Conservation (phyloP, 257 asterid genomes). For the Rehmannia glutinosa region DNA sequence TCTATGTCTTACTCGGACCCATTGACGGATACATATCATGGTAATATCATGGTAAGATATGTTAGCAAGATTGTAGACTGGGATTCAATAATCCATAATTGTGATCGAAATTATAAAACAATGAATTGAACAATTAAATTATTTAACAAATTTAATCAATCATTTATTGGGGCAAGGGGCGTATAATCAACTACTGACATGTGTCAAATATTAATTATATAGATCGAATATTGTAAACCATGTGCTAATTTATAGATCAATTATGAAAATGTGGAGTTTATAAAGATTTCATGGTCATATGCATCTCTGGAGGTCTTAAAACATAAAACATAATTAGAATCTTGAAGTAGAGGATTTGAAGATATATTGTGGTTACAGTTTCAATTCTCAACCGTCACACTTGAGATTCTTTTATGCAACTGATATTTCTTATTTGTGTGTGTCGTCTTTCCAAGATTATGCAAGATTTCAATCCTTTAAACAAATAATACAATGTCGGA, state of each 20-base stretch:
- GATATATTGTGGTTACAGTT: conserved; percentile 2
- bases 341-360: background rate
- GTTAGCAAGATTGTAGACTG: no score
- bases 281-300: background rate
- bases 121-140: no score
- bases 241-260: conserved; percentile 4
- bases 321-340: background rate
- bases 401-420: conserved; percentile 11
- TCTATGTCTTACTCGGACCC: no score
- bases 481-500: background rate
- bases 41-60: no score
- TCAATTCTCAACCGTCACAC: conserved; percentile 22
- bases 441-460: background rate
- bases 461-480: background rate
- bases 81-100: no score
- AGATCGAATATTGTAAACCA: background rate
- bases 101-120: no score
- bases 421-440: background rate
- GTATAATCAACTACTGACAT: background rate
- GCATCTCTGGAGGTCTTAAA: no score
- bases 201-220: background rate
- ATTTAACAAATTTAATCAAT: background rate
- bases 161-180: background rate
- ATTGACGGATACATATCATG: no score
- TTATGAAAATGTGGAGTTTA: conserved; percentile 5